A percentile compares a stretch with the other conserved stretches of the same genome.
phyloP scores from a whole-genome alignment of 805 yeast genomes.

The Zygoascus bituminiphila region DNA sequence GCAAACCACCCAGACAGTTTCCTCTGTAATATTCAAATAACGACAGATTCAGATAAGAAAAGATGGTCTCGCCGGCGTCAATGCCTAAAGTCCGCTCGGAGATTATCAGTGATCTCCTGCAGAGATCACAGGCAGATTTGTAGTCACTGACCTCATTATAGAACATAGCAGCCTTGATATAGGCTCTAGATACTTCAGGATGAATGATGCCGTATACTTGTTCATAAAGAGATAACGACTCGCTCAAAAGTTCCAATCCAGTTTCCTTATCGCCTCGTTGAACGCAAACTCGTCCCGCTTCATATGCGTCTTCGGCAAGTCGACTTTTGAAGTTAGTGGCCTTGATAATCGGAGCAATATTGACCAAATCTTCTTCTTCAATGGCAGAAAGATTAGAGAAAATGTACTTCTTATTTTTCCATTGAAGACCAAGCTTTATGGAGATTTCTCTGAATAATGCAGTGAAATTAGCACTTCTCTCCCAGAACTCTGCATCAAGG shows the following conservation, averaged over 20 bases:
- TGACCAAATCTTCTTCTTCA: conserved; percentile 54
- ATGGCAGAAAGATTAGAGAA: conserved; percentile 37
- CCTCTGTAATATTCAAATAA: conserved; percentile 56
- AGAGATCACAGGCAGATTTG: conserved; percentile 52
- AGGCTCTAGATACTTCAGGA: conserved; percentile 66
- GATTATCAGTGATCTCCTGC: conserved; percentile 62
- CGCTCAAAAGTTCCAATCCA: conserved; percentile 58
- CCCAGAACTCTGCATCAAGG: conserved; percentile 43
- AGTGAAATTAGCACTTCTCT: conserved; percentile 30
- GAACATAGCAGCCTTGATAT: conserved; percentile 55
- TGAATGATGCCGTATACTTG: conserved; percentile 79
- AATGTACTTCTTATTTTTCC: conserved; percentile 47
- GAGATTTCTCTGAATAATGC: conserved; percentile 66
- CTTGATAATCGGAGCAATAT: conserved; percentile 69
- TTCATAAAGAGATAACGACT: conserved; percentile 65
- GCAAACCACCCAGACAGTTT: conserved; percentile 52
- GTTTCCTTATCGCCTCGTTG: conserved; percentile 32
- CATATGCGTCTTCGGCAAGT: conserved; percentile 60
- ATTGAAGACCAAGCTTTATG: conserved; percentile 76
- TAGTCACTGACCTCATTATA: conserved; percentile 52
- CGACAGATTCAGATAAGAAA: conserved; percentile 68
- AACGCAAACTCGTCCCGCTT: conserved; percentile 29
- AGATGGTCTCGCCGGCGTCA: conserved; percentile 69
- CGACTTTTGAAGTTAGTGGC: conserved; percentile 58
- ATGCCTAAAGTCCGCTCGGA: conserved; percentile 75